Evolutionary conservation across 1,139 yeast species (phyloP).

Genomic region (Geotrichum klebahnii): DNA sequence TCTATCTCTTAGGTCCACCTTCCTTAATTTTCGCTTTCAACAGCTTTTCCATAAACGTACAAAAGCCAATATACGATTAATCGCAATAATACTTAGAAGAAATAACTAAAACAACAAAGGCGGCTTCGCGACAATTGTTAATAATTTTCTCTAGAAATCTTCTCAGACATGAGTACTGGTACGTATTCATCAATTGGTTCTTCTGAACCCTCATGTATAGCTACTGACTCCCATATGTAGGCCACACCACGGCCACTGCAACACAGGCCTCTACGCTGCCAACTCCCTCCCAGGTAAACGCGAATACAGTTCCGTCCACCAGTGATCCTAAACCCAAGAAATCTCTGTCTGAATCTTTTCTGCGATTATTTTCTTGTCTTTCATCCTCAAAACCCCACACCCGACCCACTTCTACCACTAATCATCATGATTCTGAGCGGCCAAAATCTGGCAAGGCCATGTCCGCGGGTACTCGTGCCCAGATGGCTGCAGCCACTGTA

Average conservation of each 20-base stretch:
- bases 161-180: slow-evolving; percentile 10
- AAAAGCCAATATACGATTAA: too few species aligned
- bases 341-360: slow-evolving; percentile 2
- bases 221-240: not conserved
- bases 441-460: not conserved
- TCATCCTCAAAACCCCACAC: not conserved
- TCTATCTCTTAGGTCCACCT: not conserved
- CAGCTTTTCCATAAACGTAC: not conserved
- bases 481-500: slow-evolving; percentile 6
- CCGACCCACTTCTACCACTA: not conserved
- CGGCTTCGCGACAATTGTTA: not conserved
- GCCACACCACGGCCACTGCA: slow-evolving; percentile 8
- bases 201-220: not conserved
- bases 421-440: not conserved
- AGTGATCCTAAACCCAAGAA: not conserved
- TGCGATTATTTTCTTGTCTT: slow-evolving; percentile 2
- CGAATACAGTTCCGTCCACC: not conserved
- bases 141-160: not conserved
- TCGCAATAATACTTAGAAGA: not conserved
- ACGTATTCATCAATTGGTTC: not conserved
- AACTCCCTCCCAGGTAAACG: not conserved
- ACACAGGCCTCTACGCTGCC: not conserved
- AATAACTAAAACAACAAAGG: not conserved
- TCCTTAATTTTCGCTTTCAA: not conserved
- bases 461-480: slow-evolving; percentile 8